These are phyloP conservation scores for Pseudonectria buxi DNA, from an alignment of 2,329 filamentous ascomycete genomes.

Conservation along the genomic window DNA sequence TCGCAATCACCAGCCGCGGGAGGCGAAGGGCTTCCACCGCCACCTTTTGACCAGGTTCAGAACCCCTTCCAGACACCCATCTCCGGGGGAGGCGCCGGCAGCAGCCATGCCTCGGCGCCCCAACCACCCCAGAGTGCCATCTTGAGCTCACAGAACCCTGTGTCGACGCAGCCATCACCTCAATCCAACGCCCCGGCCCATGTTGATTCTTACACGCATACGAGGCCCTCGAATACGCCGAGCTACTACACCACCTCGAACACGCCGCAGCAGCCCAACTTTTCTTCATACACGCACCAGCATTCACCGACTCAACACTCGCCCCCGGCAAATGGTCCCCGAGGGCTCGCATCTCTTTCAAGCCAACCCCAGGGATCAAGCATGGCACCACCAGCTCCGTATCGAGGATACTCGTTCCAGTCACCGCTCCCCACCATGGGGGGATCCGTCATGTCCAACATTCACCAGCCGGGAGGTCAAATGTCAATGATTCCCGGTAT, in stretches of 20 bases:
- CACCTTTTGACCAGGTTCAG: slow-evolving; percentile 61
- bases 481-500: slow-evolving; percentile 64
- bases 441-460: slow-evolving; percentile 69
- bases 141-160: slow-evolving; percentile 19
- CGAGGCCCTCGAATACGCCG: slow-evolving; percentile 49
- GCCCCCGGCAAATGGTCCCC: slow-evolving; percentile 35
- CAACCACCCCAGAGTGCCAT: slow-evolving; percentile 22
- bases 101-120: slow-evolving; percentile 22
- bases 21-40: slow-evolving; percentile 56
- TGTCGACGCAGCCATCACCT: slow-evolving; percentile 38
- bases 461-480: slow-evolving; percentile 65
- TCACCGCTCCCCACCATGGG: slow-evolving; percentile 58
- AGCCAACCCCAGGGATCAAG: slow-evolving; percentile 17
- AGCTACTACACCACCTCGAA: slow-evolving; percentile 53
- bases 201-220: slow-evolving; percentile 48
- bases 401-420: slow-evolving; percentile 38
- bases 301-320: slow-evolving; percentile 37
- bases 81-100: slow-evolving; percentile 37
- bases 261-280: slow-evolving; percentile 40
- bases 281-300: slow-evolving; percentile 35
- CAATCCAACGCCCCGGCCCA: slow-evolving; percentile 48
- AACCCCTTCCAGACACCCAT: slow-evolving; percentile 58
- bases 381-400: slow-evolving; percentile 45
- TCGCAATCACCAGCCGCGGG: slow-evolving; percentile 44
- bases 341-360: slow-evolving; percentile 31